phyloP scores from a whole-genome alignment of 2,329 filamentous ascomycete genomes.

The Thielaviopsis populi region DNA sequence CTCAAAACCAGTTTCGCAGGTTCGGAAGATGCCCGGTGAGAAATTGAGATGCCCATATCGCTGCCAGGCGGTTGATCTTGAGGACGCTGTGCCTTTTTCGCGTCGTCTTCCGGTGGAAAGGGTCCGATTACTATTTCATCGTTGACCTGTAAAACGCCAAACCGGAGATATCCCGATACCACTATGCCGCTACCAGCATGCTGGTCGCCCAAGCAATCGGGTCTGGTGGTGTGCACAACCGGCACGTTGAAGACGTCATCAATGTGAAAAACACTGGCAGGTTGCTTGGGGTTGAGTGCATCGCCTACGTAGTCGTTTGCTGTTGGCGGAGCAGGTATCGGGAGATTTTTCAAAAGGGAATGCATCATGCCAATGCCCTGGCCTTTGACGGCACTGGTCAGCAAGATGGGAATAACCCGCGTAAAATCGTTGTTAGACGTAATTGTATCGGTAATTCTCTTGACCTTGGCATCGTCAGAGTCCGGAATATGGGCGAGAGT shows the following conservation, averaged over 20 bases:
- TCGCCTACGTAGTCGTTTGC: slow-evolving; percentile 39
- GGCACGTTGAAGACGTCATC: slow-evolving; percentile 77
- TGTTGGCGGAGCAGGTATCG: slow-evolving; percentile 45
- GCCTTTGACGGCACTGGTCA: slow-evolving; percentile 78
- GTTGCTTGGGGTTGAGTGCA: slow-evolving; percentile 42
- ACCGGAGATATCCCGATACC: slow-evolving; percentile 70
- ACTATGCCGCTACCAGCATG: slow-evolving; percentile 48
- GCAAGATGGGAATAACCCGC: slow-evolving; percentile 59
- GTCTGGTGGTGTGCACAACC: slow-evolving; percentile 34
- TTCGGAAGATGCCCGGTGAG: slow-evolving; percentile 39
- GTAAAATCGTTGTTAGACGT: slow-evolving; percentile 26
- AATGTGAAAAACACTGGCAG: slow-evolving; percentile 63
- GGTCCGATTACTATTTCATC: slow-evolving; percentile 69
- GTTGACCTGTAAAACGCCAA: slow-evolving; percentile 61
- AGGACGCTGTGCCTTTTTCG: slow-evolving; percentile 21
- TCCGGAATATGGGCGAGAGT: slow-evolving; percentile 43
- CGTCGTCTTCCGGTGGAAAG: slow-evolving; percentile 41
- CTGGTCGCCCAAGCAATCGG: slow-evolving; percentile 22
- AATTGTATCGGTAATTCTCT: slow-evolving; percentile 38
- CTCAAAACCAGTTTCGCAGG: slow-evolving; percentile 37
- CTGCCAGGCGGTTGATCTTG: slow-evolving; percentile 31
- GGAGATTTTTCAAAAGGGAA: slow-evolving; percentile 62
- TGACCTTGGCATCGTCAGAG: slow-evolving; percentile 43
- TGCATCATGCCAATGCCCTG: slow-evolving; percentile 69
- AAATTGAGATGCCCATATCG: slow-evolving; percentile 28